Evolutionary conservation across 192 early-diverging fungal species (phyloP).

Genomic region (Linnemannia schmuckeri): DNA sequence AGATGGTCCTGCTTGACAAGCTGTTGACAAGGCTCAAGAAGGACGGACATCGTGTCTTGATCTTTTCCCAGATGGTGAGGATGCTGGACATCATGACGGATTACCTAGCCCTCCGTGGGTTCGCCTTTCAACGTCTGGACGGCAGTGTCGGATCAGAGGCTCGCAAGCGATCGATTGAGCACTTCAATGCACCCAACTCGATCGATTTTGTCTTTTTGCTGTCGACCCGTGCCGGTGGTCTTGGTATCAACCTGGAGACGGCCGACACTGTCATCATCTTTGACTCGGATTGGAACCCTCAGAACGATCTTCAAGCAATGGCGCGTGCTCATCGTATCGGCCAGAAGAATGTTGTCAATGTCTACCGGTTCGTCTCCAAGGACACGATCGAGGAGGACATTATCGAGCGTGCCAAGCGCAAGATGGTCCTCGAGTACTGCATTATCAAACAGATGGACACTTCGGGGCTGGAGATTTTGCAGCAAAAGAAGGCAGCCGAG

Average conservation of each 20-base stretch:
- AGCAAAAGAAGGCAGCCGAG: conserved; percentile 59
- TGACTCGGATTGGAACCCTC: conserved; percentile 95
- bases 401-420: conserved; percentile 97
- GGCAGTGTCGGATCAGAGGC: conserved; percentile 90
- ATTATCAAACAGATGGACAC: conserved; percentile 99
- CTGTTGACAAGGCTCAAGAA: conserved; percentile 89
- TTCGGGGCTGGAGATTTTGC: conserved; percentile 82
- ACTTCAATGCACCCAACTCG: conserved; percentile 94
- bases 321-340: conserved; percentile 98
- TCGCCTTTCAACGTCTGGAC: conserved; percentile 94
- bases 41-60: conserved; percentile 95
- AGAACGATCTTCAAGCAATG: conserved; percentile 98
- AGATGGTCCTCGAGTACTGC: conserved; percentile 99
- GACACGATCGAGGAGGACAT: conserved; percentile 99
- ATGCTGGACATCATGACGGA: conserved; percentile 98
- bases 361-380: conserved; percentile 97
- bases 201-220: conserved; percentile 97
- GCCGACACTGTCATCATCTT: conserved; percentile 99
- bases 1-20: conserved; percentile 98
- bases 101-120: conserved; percentile 89
- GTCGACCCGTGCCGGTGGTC: conserved; percentile 96
- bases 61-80: conserved; percentile 98
- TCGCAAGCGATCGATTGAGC: conserved; percentile 97
- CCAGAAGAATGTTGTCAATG: conserved; percentile 97
- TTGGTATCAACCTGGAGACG: conserved; percentile 96